phyloP scores from a whole-genome alignment of 2,329 filamentous ascomycete genomes.

The Exophiala bonariae region DNA sequence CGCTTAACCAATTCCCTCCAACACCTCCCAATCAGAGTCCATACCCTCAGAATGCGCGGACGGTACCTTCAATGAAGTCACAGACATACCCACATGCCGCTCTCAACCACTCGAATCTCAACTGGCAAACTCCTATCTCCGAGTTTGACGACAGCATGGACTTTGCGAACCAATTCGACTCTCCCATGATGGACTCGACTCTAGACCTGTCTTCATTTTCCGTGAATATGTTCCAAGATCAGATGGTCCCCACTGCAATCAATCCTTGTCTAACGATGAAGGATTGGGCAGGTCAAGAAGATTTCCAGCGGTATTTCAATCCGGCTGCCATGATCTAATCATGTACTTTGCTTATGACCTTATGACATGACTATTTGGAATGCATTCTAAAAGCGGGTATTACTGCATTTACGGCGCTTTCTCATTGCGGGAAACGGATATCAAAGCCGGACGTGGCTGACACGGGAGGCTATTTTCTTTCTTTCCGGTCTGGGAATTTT shows the following conservation, averaged over 20 bases:
- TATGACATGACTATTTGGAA: conserved; percentile 6
- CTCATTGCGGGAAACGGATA: conserved; percentile 6
- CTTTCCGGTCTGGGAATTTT: neutral
- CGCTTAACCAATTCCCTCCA: conserved; percentile 34
- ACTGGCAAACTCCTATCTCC: conserved; percentile 21
- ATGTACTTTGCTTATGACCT: neutral
- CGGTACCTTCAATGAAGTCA: conserved; percentile 15
- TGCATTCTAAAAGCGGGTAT: conserved; percentile 20
- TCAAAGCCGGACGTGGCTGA: conserved; percentile 6
- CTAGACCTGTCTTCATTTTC: conserved; percentile 18
- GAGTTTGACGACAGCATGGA: conserved; percentile 29
- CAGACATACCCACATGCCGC: conserved; percentile 19
- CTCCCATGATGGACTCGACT: conserved; percentile 19
- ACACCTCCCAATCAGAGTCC: conserved; percentile 44
- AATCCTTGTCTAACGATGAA: conserved; percentile 29
- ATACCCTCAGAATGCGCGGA: conserved; percentile 25
- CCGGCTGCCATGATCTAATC: conserved; percentile 20
- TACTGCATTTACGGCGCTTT: neutral
- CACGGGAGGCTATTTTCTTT: conserved; percentile 2
- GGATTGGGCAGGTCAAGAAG: conserved; percentile 26
- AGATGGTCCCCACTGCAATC: conserved; percentile 22
- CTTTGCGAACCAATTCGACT: conserved; percentile 27
- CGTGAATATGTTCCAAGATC: conserved; percentile 22
- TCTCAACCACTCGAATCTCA: conserved; percentile 23
- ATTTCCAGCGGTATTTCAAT: conserved; percentile 25